Percentiles rank a stretch among this genome's conserved stretches.
Evolutionary conservation across 306 rosid genomes (phyloP).

Genomic region (Heteromeles arbutifolia): DNA sequence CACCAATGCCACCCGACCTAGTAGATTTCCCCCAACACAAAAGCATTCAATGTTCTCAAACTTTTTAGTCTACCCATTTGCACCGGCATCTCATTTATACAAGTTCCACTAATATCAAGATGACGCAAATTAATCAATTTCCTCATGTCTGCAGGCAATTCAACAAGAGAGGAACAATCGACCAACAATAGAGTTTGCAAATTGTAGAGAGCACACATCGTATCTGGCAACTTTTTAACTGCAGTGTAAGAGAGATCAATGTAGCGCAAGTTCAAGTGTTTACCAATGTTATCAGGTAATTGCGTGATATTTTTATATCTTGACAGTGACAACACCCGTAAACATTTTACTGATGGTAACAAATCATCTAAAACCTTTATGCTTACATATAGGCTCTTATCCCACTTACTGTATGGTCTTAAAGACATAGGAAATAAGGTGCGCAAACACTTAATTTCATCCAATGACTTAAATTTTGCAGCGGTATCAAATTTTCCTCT

Average conservation of each 20-base stretch:
- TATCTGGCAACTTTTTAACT: background rate
- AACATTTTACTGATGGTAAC: background rate
- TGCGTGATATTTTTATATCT: accelerated
- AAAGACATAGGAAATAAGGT: too few relatives aligned
- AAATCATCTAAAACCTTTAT: background rate
- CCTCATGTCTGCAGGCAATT: background rate
- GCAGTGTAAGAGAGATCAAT: background rate
- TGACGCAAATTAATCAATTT: background rate
- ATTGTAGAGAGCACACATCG: background rate
- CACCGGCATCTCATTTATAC: background rate
- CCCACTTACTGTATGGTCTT: background rate
- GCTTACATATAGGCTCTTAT: background rate
- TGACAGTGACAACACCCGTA: background rate
- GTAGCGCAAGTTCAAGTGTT: background rate
- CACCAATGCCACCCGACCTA: background rate
- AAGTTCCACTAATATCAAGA: background rate
- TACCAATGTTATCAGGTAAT: background rate
- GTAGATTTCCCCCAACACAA: background rate
- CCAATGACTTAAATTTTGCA: too few relatives aligned
- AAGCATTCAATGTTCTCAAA: background rate
- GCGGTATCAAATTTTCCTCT: too few relatives aligned
- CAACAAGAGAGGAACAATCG: background rate
- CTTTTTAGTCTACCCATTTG: background rate
- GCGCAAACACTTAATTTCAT: too few relatives aligned
- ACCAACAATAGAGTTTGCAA: conserved; percentile 5